A percentile compares a stretch with the other conserved stretches of the same genome.
Evolutionary conservation across 225 moss, liverwort and hornwort species (phyloP).

Genomic region (Physcomitrellopsis africana): DNA sequence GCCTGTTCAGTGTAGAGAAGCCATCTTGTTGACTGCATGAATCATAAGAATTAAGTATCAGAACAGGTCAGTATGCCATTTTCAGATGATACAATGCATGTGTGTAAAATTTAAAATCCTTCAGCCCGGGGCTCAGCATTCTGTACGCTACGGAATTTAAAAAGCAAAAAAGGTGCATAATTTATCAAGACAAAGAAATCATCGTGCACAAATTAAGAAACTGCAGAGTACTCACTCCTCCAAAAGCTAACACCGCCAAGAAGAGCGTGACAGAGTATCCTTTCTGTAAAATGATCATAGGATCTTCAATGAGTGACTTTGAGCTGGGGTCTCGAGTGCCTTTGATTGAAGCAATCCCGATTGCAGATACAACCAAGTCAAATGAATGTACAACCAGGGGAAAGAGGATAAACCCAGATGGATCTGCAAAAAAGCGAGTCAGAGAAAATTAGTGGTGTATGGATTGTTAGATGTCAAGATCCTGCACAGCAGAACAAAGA

Average conservation of each 20-base stretch:
- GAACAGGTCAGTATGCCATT: slow-evolving; percentile 8
- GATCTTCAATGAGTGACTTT: slow-evolving; percentile 84
- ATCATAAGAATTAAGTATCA: slow-evolving; percentile 4
- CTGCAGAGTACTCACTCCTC: slow-evolving; percentile 69
- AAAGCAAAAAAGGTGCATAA: not conserved
- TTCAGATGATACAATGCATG: not conserved
- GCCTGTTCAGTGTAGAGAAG: slow-evolving; percentile 95
- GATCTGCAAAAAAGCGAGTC: slow-evolving; percentile 59
- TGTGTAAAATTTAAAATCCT: not conserved
- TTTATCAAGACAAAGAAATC: not conserved
- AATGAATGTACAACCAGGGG: slow-evolving; percentile 98
- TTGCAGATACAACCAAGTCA: slow-evolving; percentile 90
- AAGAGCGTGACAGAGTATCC: slow-evolving; percentile 91
- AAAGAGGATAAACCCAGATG: slow-evolving; percentile 97
- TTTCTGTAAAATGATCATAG: slow-evolving; percentile 94
- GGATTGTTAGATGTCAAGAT: not conserved
- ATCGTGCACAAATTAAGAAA: not conserved
- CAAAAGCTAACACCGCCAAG: slow-evolving; percentile 89
- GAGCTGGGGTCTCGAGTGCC: slow-evolving; percentile 86
- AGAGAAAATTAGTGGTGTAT: slow-evolving; percentile 22
- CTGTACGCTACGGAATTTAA: not conserved
- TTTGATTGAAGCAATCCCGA: slow-evolving; percentile 91
- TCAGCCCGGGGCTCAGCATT: not conserved
- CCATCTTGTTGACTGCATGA: slow-evolving; percentile 92
- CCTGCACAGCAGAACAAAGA: not conserved